Evolutionary conservation across 225 moss, liverwort and hornwort species (phyloP).

Genomic region (Sphagnum contortum): DNA sequence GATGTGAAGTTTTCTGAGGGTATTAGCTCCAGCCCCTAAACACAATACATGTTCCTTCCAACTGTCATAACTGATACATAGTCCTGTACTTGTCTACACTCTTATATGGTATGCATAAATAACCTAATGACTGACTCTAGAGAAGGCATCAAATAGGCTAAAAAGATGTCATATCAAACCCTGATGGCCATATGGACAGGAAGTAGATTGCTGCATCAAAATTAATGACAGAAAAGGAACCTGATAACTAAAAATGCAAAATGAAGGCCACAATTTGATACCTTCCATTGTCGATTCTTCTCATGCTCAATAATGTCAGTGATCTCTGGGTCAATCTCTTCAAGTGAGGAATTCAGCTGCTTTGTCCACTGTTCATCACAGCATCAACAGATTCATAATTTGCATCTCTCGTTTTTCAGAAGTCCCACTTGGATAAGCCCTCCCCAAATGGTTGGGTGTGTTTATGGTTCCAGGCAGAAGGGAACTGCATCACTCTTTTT

Average conservation of each 20-base stretch:
- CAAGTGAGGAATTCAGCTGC: slow-evolving; percentile 54
- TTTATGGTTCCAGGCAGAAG: too few relatives aligned
- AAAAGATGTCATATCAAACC: too few relatives aligned
- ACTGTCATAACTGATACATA: neutral
- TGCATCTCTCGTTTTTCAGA: too few relatives aligned
- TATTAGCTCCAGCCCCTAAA: slow-evolving; percentile 87
- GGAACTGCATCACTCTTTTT: too few relatives aligned
- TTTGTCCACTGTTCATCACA: slow-evolving; percentile 65
- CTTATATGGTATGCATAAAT: neutral
- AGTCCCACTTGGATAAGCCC: too few relatives aligned
- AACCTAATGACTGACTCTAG: neutral
- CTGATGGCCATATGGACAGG: too few relatives aligned
- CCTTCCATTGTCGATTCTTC: slow-evolving; percentile 99
- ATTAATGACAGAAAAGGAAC: too few relatives aligned
- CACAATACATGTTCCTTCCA: neutral
- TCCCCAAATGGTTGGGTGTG: too few relatives aligned
- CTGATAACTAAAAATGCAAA: neutral
- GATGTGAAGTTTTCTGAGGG: slow-evolving; percentile 99
- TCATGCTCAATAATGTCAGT: slow-evolving; percentile 88
- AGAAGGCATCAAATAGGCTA: neutral
- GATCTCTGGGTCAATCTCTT: slow-evolving; percentile 71
- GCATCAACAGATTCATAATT: neutral
- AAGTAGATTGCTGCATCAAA: too few relatives aligned
- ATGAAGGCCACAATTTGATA: slow-evolving; percentile 4
- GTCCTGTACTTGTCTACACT: neutral